Percentiles rank a stretch among this genome's conserved stretches.
These are phyloP conservation scores for Solanum chilense DNA, from an alignment of 257 asterid genomes.

Conservation along the genomic window DNA sequence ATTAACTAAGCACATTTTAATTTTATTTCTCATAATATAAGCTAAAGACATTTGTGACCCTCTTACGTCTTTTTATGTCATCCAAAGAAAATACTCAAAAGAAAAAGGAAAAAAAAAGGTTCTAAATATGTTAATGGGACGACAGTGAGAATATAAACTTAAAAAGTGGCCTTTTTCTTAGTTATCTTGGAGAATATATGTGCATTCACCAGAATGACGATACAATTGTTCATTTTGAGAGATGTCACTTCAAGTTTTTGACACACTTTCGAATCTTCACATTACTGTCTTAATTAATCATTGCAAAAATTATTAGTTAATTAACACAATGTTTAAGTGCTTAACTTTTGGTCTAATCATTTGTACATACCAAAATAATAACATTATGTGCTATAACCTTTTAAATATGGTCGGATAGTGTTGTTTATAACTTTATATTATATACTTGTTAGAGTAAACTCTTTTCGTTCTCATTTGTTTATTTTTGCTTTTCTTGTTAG, in stretches of 20 bases:
- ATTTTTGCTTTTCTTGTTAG: not conserved
- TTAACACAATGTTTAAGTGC: not conserved
- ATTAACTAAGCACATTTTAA: too few species aligned
- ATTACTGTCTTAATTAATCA: not conserved
- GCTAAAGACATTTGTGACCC: too few species aligned
- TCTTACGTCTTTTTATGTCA: too few species aligned
- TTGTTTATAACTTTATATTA: not conserved
- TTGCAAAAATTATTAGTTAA: not conserved
- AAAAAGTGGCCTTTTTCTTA: not conserved
- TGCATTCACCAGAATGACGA: conserved; percentile 10
- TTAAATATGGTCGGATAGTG: not conserved
- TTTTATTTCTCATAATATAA: too few species aligned
- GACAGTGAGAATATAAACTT: not conserved
- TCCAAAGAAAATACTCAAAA: not conserved
- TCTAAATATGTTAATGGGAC: not conserved
- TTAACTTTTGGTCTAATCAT: not conserved
- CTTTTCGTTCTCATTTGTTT: not conserved
- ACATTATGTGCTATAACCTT: not conserved
- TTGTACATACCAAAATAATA: not conserved
- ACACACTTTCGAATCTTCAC: not conserved
- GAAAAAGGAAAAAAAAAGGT: not conserved
- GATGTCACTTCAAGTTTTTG: not conserved
- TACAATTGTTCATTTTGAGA: not conserved
- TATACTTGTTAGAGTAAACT: not conserved
- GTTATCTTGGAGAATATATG: conserved; percentile 9